Conservation (phyloP, 495 filamentous ascomycete genomes). For the Podospora pseudocomata region DNA sequence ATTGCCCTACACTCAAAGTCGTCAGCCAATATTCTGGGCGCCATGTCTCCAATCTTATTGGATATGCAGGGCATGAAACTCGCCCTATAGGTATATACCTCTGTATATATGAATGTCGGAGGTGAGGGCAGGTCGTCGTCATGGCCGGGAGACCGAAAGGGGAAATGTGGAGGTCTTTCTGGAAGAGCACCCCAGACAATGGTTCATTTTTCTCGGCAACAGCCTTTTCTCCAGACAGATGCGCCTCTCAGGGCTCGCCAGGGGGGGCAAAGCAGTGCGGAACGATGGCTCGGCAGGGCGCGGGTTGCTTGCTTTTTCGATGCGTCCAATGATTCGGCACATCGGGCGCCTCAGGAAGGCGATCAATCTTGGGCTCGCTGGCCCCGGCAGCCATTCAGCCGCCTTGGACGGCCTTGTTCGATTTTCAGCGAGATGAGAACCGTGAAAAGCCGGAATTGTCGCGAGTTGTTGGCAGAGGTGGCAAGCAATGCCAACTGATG, state of each 20-base stretch:
- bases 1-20: background rate
- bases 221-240: conserved; percentile 6
- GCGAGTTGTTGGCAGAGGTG: conserved; percentile 11
- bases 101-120: background rate
- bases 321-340: conserved; percentile 11
- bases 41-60: background rate
- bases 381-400: conserved; percentile 20
- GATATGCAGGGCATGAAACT: background rate
- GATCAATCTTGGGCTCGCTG: conserved; percentile 20
- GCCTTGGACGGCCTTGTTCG: conserved; percentile 12
- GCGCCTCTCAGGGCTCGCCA: background rate
- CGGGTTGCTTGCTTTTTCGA: conserved; percentile 6
- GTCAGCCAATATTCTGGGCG: background rate
- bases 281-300: conserved; percentile 11
- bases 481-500: conserved; percentile 9
- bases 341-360: conserved; percentile 23
- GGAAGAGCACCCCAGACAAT: conserved; percentile 6
- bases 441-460: conserved; percentile 21
- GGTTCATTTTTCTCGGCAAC: background rate
- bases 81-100: background rate
- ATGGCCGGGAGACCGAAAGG: background rate
- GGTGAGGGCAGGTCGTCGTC: conserved; percentile 12
- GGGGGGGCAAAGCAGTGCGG: conserved; percentile 1
- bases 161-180: conserved; percentile 14
- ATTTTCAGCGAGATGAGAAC: conserved; percentile 15